Evolutionary conservation across 23 red algal species (phyloP).

Genomic region (Chondrus crispus): DNA sequence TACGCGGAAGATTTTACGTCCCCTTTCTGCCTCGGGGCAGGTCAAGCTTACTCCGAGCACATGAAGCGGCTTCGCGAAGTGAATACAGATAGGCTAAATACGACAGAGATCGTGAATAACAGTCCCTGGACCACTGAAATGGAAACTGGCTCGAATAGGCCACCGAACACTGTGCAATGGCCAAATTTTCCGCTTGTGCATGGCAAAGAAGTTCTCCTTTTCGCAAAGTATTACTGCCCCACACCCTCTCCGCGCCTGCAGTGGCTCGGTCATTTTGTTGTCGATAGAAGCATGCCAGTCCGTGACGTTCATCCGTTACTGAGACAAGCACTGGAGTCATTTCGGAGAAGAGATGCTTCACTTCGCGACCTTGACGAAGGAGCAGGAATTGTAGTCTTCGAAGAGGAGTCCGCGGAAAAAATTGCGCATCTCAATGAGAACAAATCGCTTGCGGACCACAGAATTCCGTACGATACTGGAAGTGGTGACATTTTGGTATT

Average conservation of each 20-base stretch:
- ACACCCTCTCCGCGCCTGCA: constrained; percentile 34
- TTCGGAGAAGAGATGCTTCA: constrained; percentile 12
- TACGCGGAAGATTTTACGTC: constrained; percentile 68
- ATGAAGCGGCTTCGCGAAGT: neutral
- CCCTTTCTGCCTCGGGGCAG: constrained; percentile 28
- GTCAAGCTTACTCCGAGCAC: constrained; percentile 6
- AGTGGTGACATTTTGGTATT: constrained; percentile 64
- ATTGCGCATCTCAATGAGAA: neutral
- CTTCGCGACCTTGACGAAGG: constrained; percentile 23
- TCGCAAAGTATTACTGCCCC: constrained; percentile 67
- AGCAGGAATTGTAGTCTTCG: constrained; percentile 32
- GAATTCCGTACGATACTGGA: constrained; percentile 44
- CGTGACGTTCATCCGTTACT: constrained; percentile 34
- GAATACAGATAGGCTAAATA: too few species aligned
- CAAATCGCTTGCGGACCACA: constrained; percentile 14
- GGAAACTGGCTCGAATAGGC: neutral
- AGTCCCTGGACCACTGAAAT: neutral
- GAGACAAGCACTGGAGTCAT: neutral
- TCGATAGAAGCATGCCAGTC: constrained; percentile 28
- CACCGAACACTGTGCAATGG: neutral
- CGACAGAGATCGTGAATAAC: neutral
- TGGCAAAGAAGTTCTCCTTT: constrained; percentile 65
- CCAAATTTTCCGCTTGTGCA: constrained; percentile 23
- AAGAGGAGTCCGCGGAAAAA: constrained; percentile 14
- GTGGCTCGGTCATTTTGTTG: constrained; percentile 65